phyloP scores from a whole-genome alignment of 768 basidiomycete species.

The Kwoniella europaea region DNA sequence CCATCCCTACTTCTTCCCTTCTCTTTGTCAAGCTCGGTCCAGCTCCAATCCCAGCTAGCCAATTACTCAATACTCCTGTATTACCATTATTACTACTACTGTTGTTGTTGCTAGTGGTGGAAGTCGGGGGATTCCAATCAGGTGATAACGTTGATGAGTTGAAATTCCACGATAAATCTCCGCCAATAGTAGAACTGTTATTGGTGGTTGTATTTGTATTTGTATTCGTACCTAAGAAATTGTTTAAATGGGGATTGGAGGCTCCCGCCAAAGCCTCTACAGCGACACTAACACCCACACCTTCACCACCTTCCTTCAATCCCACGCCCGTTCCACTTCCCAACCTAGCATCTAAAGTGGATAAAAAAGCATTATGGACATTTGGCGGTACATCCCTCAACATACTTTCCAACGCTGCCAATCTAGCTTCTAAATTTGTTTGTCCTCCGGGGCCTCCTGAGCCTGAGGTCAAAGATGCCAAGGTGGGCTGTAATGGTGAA shows the following conservation, averaged over 20 bases:
- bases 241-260: neutral
- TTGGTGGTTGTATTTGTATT: neutral
- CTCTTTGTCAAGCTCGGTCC: constrained; percentile 20
- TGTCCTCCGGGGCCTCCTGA: constrained; percentile 12
- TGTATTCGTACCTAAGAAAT: neutral
- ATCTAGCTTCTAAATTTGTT: constrained; percentile 53
- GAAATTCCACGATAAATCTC: too few relatives aligned
- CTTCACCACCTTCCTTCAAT: constrained; percentile 43
- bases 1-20: constrained; percentile 43
- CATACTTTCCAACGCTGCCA: constrained; percentile 58
- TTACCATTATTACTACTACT: constrained; percentile 3
- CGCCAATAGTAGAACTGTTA: neutral
- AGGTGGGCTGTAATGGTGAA: constrained; percentile 13
- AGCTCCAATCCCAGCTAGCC: constrained; percentile 16
- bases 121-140: constrained; percentile 13
- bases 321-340: constrained; percentile 50
- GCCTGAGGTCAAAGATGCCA: constrained; percentile 2
- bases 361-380: constrained; percentile 58
- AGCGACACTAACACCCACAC: constrained; percentile 45
- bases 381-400: constrained; percentile 58
- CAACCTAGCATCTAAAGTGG: constrained; percentile 52
- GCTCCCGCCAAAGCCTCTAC: constrained; percentile 35
- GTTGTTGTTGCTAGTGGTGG: constrained; percentile 1
- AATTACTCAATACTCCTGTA: constrained; percentile 14
- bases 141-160: constrained; percentile 3